Conservation (phyloP, 2,329 filamentous ascomycete species). For the Cadophora sp. region DNA sequence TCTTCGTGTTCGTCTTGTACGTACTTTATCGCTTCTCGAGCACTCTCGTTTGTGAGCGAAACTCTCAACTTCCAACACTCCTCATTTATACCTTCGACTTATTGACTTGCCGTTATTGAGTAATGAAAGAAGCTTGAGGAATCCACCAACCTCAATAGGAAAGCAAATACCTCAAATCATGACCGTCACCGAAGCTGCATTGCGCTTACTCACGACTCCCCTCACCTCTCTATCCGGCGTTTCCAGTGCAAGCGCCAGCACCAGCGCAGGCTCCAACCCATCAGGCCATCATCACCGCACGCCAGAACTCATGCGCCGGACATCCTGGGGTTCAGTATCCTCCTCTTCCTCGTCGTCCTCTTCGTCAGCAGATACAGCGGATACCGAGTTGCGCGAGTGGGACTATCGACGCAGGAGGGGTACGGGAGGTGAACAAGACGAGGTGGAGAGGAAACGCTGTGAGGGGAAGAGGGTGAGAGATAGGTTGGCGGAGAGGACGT, state of each 20-base stretch:
- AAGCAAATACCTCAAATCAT: conserved; percentile 13
- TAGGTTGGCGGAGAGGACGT: conserved; percentile 25
- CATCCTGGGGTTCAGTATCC: conserved; percentile 22
- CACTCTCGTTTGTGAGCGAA: background rate
- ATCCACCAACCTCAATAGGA: background rate
- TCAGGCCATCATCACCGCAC: background rate
- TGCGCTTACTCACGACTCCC: conserved; percentile 33
- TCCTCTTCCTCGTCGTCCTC: conserved; percentile 21
- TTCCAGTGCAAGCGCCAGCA: background rate
- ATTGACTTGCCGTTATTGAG: background rate
- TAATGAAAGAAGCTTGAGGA: background rate
- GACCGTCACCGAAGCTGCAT: conserved; percentile 25
- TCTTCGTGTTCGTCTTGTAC: conserved; percentile 11
- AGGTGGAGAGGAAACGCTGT: conserved; percentile 26
- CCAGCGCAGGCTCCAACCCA: background rate
- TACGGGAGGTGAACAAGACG: conserved; percentile 22
- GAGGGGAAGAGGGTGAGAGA: conserved; percentile 23
- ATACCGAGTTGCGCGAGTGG: conserved; percentile 31
- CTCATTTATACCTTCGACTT: background rate
- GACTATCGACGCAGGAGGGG: conserved; percentile 9
- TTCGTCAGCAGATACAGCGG: conserved; percentile 18
- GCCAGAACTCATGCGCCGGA: conserved; percentile 17
- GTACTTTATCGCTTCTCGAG: background rate
- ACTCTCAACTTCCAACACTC: background rate
- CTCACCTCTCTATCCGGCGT: conserved; percentile 13